These are phyloP conservation scores for Sphaerostilbella broomeana DNA, from an alignment of 2,329 filamentous ascomycete species.

Conservation along the genomic window DNA sequence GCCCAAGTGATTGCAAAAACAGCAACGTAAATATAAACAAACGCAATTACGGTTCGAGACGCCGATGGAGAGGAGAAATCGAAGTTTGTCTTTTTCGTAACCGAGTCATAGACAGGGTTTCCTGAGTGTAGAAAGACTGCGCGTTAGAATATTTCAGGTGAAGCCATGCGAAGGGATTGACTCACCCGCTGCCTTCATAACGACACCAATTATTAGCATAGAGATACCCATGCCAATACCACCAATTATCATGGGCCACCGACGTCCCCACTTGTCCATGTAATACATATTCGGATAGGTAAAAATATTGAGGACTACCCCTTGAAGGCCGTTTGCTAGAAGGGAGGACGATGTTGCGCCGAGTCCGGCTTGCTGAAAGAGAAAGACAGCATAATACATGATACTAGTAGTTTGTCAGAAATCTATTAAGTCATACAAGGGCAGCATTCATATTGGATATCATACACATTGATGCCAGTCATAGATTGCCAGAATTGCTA, in stretches of 20 bases:
- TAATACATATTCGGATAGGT: conserved; percentile 15
- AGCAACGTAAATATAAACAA: conserved; percentile 54
- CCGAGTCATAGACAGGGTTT: conserved; percentile 10
- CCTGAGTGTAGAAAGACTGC: conserved; percentile 1
- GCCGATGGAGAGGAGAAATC: conserved; percentile 39
- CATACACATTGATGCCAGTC: conserved; percentile 14
- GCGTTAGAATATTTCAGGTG: not conserved
- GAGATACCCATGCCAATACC: conserved; percentile 13
- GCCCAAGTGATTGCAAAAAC: conserved; percentile 55
- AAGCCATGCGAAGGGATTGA: too few relatives aligned
- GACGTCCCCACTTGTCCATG: conserved; percentile 13
- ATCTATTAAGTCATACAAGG: not conserved
- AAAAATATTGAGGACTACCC: conserved; percentile 14
- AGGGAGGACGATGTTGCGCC: conserved; percentile 12
- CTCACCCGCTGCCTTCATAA: conserved; percentile 12
- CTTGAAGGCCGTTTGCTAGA: conserved; percentile 12
- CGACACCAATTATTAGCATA: conserved; percentile 13
- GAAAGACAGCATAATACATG: conserved; percentile 14
- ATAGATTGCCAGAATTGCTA: conserved; percentile 16
- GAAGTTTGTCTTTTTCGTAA: conserved; percentile 13
- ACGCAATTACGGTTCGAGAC: conserved; percentile 53
- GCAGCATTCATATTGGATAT: too few relatives aligned
- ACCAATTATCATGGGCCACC: conserved; percentile 13
- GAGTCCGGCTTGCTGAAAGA: conserved; percentile 14
- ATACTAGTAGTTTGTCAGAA: conserved; percentile 6